These are phyloP conservation scores for Aphanocladium album DNA, from an alignment of 2,329 filamentous ascomycete genomes.

Conservation along the genomic window DNA sequence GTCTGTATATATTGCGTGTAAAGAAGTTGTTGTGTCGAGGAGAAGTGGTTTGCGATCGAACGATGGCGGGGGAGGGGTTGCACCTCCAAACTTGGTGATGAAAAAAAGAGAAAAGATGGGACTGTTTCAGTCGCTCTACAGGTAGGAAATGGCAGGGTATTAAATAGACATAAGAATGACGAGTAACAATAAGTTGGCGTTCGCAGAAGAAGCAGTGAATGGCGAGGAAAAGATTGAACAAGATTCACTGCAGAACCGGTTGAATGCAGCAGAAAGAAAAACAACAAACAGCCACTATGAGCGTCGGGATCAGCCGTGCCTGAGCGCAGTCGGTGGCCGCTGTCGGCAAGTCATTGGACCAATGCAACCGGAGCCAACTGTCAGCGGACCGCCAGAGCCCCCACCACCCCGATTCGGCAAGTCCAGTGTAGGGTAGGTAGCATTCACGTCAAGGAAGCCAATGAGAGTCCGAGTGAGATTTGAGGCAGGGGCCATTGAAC, in stretches of 20 bases:
- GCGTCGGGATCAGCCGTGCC: neutral
- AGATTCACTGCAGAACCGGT: neutral
- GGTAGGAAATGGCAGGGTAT: neutral
- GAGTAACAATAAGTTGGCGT: neutral
- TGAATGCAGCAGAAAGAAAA: neutral
- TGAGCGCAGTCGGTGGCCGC: neutral
- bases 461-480: too few relatives aligned
- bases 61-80: conserved; percentile 12
- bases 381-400: neutral
- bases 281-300: neutral
- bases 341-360: neutral
- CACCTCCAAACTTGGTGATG: neutral
- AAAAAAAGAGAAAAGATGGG: neutral
- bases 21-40: neutral
- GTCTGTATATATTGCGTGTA: neutral
- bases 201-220: neutral
- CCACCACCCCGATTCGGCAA: neutral
- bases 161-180: neutral
- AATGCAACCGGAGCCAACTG: neutral
- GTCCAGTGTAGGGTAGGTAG: neutral
- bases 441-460: too few relatives aligned
- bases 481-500: too few relatives aligned
- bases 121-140: neutral
- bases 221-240: neutral
- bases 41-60: neutral